Evolutionary conservation across 768 basidiomycete genomes (phyloP), one percentile per base, ranked within the genome.

Genomic region (Mycena amicta): DNA sequence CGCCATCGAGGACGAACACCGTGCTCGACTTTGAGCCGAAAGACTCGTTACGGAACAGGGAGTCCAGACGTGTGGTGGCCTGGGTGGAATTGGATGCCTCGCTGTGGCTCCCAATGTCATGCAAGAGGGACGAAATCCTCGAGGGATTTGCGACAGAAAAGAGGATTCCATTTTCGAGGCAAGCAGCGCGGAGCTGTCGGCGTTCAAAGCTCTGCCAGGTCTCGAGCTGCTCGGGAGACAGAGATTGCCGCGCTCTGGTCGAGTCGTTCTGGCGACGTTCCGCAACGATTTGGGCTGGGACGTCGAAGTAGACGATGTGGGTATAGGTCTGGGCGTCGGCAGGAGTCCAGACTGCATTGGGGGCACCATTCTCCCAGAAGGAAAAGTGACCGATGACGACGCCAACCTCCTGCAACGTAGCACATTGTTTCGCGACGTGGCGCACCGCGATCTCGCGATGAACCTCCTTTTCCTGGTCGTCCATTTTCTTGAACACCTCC

Each of bases 351-450:
- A 67, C 66, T n/a, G 28, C 60, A 20, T 54, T 27, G n/a, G 60
- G 57, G 2, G 47, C 46, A 18, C 43, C 56, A 45, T 61, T 55
- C 4, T 64, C 51, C 67, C 67, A 68, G 51, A 68, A 68, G 18
- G 63, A 56, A 31, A 59, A 60, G 54, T 68, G 67, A 13, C 67
- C 67, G 45, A 55, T 64, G 13, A 68, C 66, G 20, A 68, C 53
- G 31, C 53, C 67, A 22, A 60, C 49, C 55, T 63, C 53, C 53
- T 62, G 61, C 50, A 52, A 61, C 23, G 45, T 18, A n/a, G 60
- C 26, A 41, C 62, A 65, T 22, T 58, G 50, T 50, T 57, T 57
- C 43, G n/a, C 54, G 56, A 67, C 67, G 39, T 57, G 47, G 5
- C 50, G 8, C 33, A 68, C 67, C 29, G 66, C 64, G 22, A 39